phyloP scores from a whole-genome alignment of 257 asterid genomes.

The Penstemon barbatus region DNA sequence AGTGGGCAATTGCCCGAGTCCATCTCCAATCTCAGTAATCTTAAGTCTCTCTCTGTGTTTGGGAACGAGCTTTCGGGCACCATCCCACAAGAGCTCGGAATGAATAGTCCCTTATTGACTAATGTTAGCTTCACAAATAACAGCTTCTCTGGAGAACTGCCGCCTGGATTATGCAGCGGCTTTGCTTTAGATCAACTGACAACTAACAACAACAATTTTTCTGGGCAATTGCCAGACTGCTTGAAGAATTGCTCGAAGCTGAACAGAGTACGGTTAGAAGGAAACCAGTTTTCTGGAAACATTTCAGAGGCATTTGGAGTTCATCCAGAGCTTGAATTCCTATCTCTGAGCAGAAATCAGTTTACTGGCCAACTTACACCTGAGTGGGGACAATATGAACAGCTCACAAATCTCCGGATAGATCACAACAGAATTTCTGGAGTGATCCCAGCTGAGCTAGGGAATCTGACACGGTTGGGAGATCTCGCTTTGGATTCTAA shows the following conservation, averaged over 20 bases:
- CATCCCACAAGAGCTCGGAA: slow-evolving; percentile 65
- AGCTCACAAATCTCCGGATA: slow-evolving; percentile 51
- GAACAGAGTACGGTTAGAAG: slow-evolving; percentile 57
- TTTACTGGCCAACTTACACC: slow-evolving; percentile 60
- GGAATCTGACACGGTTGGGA: slow-evolving; percentile 50
- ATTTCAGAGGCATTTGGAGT: slow-evolving; percentile 59
- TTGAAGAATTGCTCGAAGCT: slow-evolving; percentile 57
- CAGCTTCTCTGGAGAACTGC: slow-evolving; percentile 70
- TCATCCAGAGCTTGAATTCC: slow-evolving; percentile 52
- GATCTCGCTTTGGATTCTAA: slow-evolving; percentile 60
- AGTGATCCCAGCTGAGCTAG: slow-evolving; percentile 63
- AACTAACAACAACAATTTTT: slow-evolving; percentile 49
- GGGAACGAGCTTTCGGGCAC: slow-evolving; percentile 55
- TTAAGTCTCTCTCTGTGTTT: slow-evolving; percentile 39
- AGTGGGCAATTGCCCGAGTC: slow-evolving; percentile 64
- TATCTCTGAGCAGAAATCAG: slow-evolving; percentile 53
- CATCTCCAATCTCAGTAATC: slow-evolving; percentile 47
- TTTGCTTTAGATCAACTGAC: slow-evolving; percentile 54
- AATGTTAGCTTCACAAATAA: slow-evolving; percentile 57
- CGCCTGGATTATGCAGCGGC: slow-evolving; percentile 56
- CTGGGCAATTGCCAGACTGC: slow-evolving; percentile 71
- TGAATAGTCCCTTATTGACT: slow-evolving; percentile 38
- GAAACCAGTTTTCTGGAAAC: slow-evolving; percentile 58
- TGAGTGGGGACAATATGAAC: slow-evolving; percentile 54
- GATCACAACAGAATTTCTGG: slow-evolving; percentile 61